phyloP scores from a whole-genome alignment of 75 land plant genomes.

The Adiantum capillusveneris region DNA sequence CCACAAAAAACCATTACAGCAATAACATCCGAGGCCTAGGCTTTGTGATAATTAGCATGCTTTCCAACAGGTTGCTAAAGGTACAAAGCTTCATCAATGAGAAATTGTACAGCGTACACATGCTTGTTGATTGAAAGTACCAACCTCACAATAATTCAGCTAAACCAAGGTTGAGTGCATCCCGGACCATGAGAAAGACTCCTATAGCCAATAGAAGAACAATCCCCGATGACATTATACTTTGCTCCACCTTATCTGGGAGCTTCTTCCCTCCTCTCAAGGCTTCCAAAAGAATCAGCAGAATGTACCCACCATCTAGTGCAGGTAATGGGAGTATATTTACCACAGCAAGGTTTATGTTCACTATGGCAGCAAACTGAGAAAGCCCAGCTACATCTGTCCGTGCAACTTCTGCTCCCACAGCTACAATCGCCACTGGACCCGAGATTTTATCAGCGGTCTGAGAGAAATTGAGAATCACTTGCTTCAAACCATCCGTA shows the following conservation, averaged over 20 bases:
- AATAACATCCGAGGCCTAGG: no score
- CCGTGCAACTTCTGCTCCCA: conserved; percentile 91
- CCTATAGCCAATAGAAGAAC: conserved; percentile 63
- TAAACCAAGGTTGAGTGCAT: conserved; percentile 68
- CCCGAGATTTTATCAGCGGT: conserved; percentile 81
- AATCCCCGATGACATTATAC: conserved; percentile 92
- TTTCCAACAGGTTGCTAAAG: no score
- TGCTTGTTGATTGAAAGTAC: no score
- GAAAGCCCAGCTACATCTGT: conserved; percentile 64
- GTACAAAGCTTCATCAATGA: no score
- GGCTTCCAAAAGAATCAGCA: conserved; percentile 66
- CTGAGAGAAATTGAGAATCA: conserved; percentile 74
- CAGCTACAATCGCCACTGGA: conserved; percentile 94
- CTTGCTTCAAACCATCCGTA: conserved; percentile 61
- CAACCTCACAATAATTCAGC: neutral
- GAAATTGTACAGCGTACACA: no score
- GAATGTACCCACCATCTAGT: conserved; percentile 82
- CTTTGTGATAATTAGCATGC: no score
- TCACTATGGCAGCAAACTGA: conserved; percentile 88
- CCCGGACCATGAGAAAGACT: conserved; percentile 74
- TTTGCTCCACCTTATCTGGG: conserved; percentile 74
- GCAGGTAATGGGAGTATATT: conserved; percentile 91
- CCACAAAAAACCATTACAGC: no score
- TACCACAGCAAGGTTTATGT: conserved; percentile 88
- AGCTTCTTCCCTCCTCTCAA: conserved; percentile 84